A percentile compares a stretch with the other conserved stretches of the same genome.
Conservation (phyloP, 306 rosid species). For the Sphenostylis stenocarpa region DNA sequence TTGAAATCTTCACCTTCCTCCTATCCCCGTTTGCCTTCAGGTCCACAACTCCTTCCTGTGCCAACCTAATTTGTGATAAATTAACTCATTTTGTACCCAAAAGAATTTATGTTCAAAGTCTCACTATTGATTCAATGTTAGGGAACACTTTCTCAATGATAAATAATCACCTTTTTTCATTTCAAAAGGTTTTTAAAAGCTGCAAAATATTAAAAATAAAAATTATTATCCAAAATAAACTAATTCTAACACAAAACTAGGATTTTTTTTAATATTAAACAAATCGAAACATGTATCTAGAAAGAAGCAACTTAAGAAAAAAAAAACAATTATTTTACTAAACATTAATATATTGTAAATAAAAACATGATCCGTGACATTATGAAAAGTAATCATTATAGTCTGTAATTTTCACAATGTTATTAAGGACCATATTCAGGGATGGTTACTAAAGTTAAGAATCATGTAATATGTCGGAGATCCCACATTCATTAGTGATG, state of each 20-base stretch:
- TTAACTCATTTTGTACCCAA: neutral
- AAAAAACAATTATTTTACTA: neutral
- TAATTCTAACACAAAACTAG: neutral
- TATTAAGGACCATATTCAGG: no score
- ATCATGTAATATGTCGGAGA: no score
- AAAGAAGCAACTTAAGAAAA: neutral
- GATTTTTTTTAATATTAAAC: no score
- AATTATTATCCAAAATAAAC: neutral
- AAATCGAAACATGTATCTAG: neutral
- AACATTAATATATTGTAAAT: neutral
- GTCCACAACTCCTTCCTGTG: constrained; percentile 40
- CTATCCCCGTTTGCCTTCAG: constrained; percentile 25
- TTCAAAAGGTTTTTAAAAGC: neutral
- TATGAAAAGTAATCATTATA: neutral
- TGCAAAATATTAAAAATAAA: neutral
- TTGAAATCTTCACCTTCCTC: constrained; percentile 61
- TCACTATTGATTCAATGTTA: neutral
- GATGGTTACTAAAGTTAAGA: no score
- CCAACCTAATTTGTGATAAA: constrained; percentile 15
- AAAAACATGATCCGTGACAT: neutral
- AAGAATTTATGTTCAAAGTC: neutral
- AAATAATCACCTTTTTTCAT: neutral
- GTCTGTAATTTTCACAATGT: neutral
- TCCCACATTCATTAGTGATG: no score
- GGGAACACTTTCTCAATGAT: neutral